Base-by-base conservation (phyloP, 352 stramenopile species). In the Pythium folliculosum region DNA sequence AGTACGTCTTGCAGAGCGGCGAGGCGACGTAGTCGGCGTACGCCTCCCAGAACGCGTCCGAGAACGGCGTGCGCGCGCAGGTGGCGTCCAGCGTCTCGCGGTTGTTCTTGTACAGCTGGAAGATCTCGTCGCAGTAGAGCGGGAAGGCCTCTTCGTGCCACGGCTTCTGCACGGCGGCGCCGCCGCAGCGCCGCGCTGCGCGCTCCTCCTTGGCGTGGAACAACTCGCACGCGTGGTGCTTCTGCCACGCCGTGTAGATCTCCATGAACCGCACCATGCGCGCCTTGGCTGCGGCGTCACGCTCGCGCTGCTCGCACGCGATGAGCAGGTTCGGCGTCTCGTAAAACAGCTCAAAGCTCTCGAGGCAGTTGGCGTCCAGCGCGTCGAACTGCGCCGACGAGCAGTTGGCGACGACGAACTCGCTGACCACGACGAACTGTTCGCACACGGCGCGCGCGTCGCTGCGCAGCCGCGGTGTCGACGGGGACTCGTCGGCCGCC, bases 1-100 rank as follows among this genome's bases (percentile, higher is more conserved):
- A 90, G 71, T 90, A 90, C n/a, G 48, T 62, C 53, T 86, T 88
- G 58, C 82, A 90, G 19, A 75, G 77, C 43, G 71, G 63, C 25
- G 77, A 75, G 17, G 75, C 82, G 12, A 84, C 75, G 63, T 82
- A 89, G 58, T 88, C 72, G 40, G 76, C 80, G 50, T 73, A 90
- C 32, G 72, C 80, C 60, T 89, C 82, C 77, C 80, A 89, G 67
- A 90, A 89, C 14, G 77, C 64, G 12, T 82, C 71, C 3, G 80
- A 85, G 64, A 78, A 67, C 0, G 55, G 7, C n/a, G 80, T 86
- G 53, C 70, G 73, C 0, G 56, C 60, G 35, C 82, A 90, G 25
- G 82, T 57, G 32, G 70, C 49, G 37, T 89, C 82, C 10, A 89
- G 47, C 30, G 86, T 60, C 40, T 77, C 66, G 48, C 82, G 76